A percentile compares a stretch with the other conserved stretches of the same genome.
These are phyloP conservation scores for Ceratocystis smalleyi DNA, from an alignment of 2,329 filamentous ascomycete genomes.

Conservation along the genomic window DNA sequence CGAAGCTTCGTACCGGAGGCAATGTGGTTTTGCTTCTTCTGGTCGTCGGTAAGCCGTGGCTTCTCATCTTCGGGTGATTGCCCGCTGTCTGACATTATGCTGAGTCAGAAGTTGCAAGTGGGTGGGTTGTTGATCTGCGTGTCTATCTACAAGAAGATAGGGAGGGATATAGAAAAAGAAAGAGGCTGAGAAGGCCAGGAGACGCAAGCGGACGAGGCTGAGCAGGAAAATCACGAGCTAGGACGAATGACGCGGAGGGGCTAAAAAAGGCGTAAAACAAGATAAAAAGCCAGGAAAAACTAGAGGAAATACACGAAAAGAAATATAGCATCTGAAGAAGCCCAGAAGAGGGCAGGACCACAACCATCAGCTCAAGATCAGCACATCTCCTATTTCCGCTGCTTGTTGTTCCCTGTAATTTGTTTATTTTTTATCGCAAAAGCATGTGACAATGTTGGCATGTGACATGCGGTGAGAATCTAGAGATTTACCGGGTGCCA, in stretches of 20 bases:
- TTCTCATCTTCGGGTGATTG: slow-evolving; percentile 28
- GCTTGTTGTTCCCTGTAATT: not conserved
- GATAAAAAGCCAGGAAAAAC: not conserved
- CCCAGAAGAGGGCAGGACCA: not conserved
- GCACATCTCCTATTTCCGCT: not conserved
- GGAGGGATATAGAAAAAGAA: not conserved
- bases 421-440: slow-evolving; percentile 5
- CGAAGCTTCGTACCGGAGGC: slow-evolving; percentile 30
- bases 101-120: not conserved
- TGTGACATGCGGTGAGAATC: slow-evolving; percentile 5
- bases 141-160: not conserved
- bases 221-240: not conserved
- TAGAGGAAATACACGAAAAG: not conserved
- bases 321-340: not conserved
- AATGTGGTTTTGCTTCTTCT: slow-evolving; percentile 42
- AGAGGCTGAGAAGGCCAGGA: not conserved
- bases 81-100: slow-evolving; percentile 11
- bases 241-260: not conserved
- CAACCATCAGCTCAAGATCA: not conserved
- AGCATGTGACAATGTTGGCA: slow-evolving; percentile 5
- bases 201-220: not conserved
- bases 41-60: slow-evolving; percentile 36
- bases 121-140: not conserved
- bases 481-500: not conserved
- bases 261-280: not conserved